Evolutionary conservation across 768 basidiomycete species (phyloP), one percentile per base, ranked within the genome.

Genomic region (Boletellus ananiceps): DNA sequence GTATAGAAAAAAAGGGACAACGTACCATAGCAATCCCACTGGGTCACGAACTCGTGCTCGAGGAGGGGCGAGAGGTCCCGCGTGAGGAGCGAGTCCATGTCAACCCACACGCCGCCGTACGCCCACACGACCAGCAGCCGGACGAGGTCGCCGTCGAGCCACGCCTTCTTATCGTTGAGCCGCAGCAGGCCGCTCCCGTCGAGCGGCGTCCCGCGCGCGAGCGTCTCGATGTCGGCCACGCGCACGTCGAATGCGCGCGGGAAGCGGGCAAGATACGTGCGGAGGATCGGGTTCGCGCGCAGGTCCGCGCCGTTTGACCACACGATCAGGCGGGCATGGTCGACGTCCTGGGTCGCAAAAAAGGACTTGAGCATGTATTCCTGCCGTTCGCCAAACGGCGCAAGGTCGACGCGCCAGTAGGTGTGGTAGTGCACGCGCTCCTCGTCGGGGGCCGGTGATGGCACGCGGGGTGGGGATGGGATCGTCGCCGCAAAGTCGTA

Each of bases 21-120:
- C 82, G 37, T 64, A 93, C 94, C 90, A 60, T 97, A 97, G 66
- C 95, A 97, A 63, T 99, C 95, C 95, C 95, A 99, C 61, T 99
- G 93, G 2, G 92, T 95, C 9, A 97, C 91, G 63, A 94, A 99
- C 68, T 99, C 95, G 60, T 91, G 87, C 65, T 96, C 94, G 6
- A 88, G 76, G 47, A 97, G 73, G 8, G 94, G 93, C 3, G 83
- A 74, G 31, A 98, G 71, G 69, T 93, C 89, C 47, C 95, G 74
- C 39, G 92, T 95, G 54, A 97, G 72, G 47, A 98, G 76, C 44
- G 88, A 88, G 68, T 99, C 95, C 93, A 97, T 96, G 65, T 99
- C 95, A 40, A 97, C 76, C 95, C 95, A 98, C 19, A 96, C 81
- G 0, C 95, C 95, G 1, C 95, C 95, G 60, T 80, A 83, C 52